phyloP scores from a whole-genome alignment of 2,329 filamentous ascomycete species.

The Fusarium falciforme region DNA sequence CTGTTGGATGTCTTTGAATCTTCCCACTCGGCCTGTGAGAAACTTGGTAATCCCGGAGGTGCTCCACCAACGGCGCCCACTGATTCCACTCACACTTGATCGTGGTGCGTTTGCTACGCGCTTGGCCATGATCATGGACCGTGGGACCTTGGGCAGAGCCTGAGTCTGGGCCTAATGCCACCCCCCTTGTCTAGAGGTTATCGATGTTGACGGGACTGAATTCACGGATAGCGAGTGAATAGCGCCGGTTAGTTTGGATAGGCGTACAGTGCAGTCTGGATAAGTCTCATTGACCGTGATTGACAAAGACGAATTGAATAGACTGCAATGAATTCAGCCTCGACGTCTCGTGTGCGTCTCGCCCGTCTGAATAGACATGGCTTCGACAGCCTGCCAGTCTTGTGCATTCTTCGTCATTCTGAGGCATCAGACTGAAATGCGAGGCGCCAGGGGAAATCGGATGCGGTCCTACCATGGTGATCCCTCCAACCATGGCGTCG shows the following conservation, averaged over 20 bases:
- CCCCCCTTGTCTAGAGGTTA: background rate
- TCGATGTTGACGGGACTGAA: background rate
- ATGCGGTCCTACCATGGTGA: slow-evolving; percentile 37
- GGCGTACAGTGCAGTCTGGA: background rate
- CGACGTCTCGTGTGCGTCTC: background rate
- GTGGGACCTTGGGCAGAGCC: slow-evolving; percentile 18
- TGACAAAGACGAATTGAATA: background rate
- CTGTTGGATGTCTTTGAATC: slow-evolving; percentile 18
- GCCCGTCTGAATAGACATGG: background rate
- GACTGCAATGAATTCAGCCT: background rate
- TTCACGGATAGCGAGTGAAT: background rate
- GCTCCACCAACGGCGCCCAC: slow-evolving; percentile 30
- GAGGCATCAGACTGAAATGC: slow-evolving; percentile 20
- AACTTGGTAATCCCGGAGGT: slow-evolving; percentile 25
- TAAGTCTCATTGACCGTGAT: background rate
- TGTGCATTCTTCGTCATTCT: slow-evolving; percentile 26
- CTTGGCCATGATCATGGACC: slow-evolving; percentile 28
- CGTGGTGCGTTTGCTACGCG: slow-evolving; percentile 34
- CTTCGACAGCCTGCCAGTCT: background rate
- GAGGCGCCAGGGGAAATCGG: slow-evolving; percentile 29
- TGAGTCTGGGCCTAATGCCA: slow-evolving; percentile 17
- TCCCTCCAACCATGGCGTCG: slow-evolving; percentile 32
- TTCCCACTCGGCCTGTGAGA: slow-evolving; percentile 25
- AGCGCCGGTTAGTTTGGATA: background rate
- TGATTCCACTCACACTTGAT: slow-evolving; percentile 41